These are phyloP conservation scores for Raddia guianensis DNA, from an alignment of 176 grass and related monocot species.

Conservation along the genomic window DNA sequence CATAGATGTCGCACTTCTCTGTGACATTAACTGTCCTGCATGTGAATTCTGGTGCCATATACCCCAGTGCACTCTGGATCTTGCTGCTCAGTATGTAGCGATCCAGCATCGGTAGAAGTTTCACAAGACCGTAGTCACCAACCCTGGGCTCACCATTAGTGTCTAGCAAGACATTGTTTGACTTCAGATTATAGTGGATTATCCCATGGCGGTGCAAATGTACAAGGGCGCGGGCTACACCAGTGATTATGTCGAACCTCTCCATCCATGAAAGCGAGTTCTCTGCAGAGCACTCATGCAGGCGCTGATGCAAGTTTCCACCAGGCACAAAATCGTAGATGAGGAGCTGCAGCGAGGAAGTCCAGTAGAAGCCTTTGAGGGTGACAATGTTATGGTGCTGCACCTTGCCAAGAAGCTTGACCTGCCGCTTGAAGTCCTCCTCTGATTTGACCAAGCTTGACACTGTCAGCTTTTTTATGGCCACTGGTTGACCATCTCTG, in stretches of 20 bases:
- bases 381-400: conserved; percentile 62
- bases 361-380: conserved; percentile 85
- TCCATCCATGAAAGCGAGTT: conserved; percentile 64
- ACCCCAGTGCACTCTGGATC: conserved; percentile 73
- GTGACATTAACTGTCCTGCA: conserved; percentile 67
- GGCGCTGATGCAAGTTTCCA: conserved; percentile 59
- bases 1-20: conserved; percentile 78
- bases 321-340: conserved; percentile 78
- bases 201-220: conserved; percentile 67
- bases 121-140: conserved; percentile 77
- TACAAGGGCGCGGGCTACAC: conserved; percentile 58
- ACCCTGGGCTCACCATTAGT: conserved; percentile 64
- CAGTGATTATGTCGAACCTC: conserved; percentile 68
- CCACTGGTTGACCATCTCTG: conserved; percentile 68
- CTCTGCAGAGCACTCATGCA: conserved; percentile 52
- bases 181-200: conserved; percentile 83
- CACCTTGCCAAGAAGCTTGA: conserved; percentile 64
- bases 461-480: conserved; percentile 89
- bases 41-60: conserved; percentile 85
- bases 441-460: conserved; percentile 81
- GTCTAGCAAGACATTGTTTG: conserved; percentile 74
- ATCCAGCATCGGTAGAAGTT: conserved; percentile 72
- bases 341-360: conserved; percentile 75
- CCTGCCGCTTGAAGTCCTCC: conserved; percentile 71
- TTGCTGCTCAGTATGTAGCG: conserved; percentile 82